These are phyloP conservation scores for Candida ovalis DNA, from an alignment of 805 yeast genomes.

Conservation along the genomic window DNA sequence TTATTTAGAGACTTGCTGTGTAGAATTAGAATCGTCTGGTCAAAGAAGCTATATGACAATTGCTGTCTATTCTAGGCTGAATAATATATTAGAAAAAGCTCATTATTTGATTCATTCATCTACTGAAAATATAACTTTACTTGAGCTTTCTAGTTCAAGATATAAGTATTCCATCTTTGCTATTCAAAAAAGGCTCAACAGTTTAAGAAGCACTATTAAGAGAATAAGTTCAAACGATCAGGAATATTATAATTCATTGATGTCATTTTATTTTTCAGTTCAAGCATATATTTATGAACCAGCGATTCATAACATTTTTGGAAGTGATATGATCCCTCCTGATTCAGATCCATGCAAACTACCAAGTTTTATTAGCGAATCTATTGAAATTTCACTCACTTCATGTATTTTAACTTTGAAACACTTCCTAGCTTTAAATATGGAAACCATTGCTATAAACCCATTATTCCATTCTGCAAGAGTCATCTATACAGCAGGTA, in stretches of 20 bases:
- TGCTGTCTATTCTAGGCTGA: slow-evolving; percentile 57
- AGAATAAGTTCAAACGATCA: slow-evolving; percentile 20
- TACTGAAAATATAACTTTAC: slow-evolving; percentile 31
- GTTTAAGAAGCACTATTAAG: slow-evolving; percentile 37
- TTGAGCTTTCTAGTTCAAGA: slow-evolving; percentile 25
- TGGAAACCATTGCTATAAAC: slow-evolving; percentile 46
- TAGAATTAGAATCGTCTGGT: slow-evolving; percentile 37
- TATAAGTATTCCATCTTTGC: slow-evolving; percentile 42
- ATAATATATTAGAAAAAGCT: slow-evolving; percentile 58
- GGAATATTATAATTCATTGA: slow-evolving; percentile 35
- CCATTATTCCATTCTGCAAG: slow-evolving; percentile 58
- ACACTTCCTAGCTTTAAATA: slow-evolving; percentile 42
- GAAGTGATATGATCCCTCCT: slow-evolving; percentile 5
- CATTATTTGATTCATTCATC: slow-evolving; percentile 46
- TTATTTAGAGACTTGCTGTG: slow-evolving; percentile 59
- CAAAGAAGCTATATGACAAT: slow-evolving; percentile 36
- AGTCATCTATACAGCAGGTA: slow-evolving; percentile 62
- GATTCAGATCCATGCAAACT: slow-evolving; percentile 9
- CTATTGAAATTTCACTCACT: slow-evolving; percentile 48
- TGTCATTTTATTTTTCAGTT: slow-evolving; percentile 56
- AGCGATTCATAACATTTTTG: slow-evolving; percentile 17
- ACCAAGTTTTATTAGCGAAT: slow-evolving; percentile 32
- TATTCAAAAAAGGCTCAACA: slow-evolving; percentile 44
- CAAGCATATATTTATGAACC: slow-evolving; percentile 69
- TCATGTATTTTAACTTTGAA: slow-evolving; percentile 50